Base-by-base conservation (phyloP, 139 green algal species). In the Coelastrella sp. region DNA sequence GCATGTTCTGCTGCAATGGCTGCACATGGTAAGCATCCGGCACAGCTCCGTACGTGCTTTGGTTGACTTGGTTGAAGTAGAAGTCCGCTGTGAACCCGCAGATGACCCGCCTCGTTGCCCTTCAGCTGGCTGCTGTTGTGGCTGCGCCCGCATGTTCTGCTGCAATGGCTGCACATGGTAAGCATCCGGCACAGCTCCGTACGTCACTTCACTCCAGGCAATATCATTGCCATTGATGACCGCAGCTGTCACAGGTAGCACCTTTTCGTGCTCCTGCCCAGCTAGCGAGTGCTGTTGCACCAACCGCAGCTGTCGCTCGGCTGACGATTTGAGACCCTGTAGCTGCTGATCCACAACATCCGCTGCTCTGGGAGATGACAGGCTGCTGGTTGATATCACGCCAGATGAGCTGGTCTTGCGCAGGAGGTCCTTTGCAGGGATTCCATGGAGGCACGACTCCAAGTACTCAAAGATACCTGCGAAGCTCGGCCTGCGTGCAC, bases 161-260 rank as follows among this genome's bases (percentile, higher is more conserved):
- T 74, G 60, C 60, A 23, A 19, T 47, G 60, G 19, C 17, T 71
- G 79, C 56, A 73, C 68, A 76, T 76, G 14, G 22, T 5, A 22
- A 22, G 17, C 68, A 76, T 23, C 68, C 17, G 16, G 16, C 16
- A 76, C 14, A 32, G 14, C 68, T 32, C 80, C 80, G 11, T 58
- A 65, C 3, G 80, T 86, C n/a, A 86, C 80, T 23, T 86, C 80
- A 54, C 80, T 86, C 80, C 80, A 80, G n/a, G 22, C 22, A 59
- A 59, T 80, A 80, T 58, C 23, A 59, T 14, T 14, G 16, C 20
- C 5, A 8, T 80, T 65, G 47, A 22, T 13, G 5, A 65, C 47
- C 19, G 47, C 47, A 61, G 47, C 81, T 16, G 73, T 13, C 22
- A 77, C 19, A 74, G 64, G 60, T 64, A 77, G 16, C 81, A 61